Base-by-base conservation (phyloP, 768 basidiomycete species). In the Naematelia aurantialba region DNA sequence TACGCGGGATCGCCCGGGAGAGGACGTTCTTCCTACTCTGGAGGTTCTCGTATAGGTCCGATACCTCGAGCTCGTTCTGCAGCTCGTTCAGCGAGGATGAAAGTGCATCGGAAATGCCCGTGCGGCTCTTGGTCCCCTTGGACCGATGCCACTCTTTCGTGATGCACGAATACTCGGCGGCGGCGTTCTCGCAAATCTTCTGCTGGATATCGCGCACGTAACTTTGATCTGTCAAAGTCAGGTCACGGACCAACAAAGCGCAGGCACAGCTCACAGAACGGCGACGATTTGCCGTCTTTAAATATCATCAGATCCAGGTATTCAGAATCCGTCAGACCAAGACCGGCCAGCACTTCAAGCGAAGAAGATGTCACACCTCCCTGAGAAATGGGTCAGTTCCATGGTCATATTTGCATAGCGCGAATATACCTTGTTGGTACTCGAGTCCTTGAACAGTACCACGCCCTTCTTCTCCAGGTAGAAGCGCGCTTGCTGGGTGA, bases 321-420 rank as follows among this genome's bases (percentile, higher is more conserved):
- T 77, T 98, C 92, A 58, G 88, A 80, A 29, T 92, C 94, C 22
- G 86, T 86, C 55, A 98, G 82, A 5, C 90, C 87, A 60, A 99
- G 85, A 58, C 96, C 96, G n/a, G 91, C 93, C 42, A 99, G 86
- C 11, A 99, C 96, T 79, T 99, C 96, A 54, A 98, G 83, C 13
- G 90, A 93, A 0, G 90, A 92, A 66, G 89, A 92, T 1, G 94
- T 98, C 30, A 98, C 96, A 75, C 96, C 96, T 76, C 91, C 80
- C 46, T 49, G 5, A n/a, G 14, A 29, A 17, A 64, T 48, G n/a
- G n/a, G n/a, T n/a, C n/a, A n/a, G n/a, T n/a, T n/a, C n/a, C n/a
- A n/a, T n/a, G n/a, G n/a, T n/a, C n/a, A n/a, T n/a, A 56, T 46
- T 3, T 3, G 47, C 22, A 11, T 11, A 50, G 1, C 24, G 45